A percentile compares a stretch with the other conserved stretches of the same genome.
Conservation (phyloP, 768 basidiomycete genomes). For the Tulasnella sp. region DNA sequence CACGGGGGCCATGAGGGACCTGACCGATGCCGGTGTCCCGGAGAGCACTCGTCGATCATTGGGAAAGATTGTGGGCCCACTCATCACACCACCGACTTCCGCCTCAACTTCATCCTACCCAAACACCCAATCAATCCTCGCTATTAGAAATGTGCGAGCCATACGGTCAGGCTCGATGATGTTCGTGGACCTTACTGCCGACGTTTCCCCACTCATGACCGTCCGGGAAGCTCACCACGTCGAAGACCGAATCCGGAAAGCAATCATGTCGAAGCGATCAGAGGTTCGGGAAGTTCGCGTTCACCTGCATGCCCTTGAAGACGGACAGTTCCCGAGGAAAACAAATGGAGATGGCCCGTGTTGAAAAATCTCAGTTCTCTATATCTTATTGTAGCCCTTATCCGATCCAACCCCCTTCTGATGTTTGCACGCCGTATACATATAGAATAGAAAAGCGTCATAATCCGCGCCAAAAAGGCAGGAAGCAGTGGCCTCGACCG, state of each 20-base stretch:
- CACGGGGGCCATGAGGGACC: conserved; percentile 59
- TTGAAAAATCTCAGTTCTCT: neutral
- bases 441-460: neutral
- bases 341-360: neutral
- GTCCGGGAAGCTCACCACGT: conserved; percentile 47
- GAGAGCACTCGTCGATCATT: conserved; percentile 40
- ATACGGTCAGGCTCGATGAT: conserved; percentile 70
- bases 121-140: conserved; percentile 29
- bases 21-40: conserved; percentile 76
- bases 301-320: conserved; percentile 1
- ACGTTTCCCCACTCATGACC: conserved; percentile 48
- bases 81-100: conserved; percentile 29
- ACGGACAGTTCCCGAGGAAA: neutral
- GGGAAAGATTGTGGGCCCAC: conserved; percentile 43
- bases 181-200: conserved; percentile 69
- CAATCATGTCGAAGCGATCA: conserved; percentile 44
- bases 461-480: neutral
- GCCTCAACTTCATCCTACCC: conserved; percentile 10
- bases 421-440: neutral
- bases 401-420: neutral
- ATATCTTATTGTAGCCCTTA: neutral
- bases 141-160: conserved; percentile 47
- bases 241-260: conserved; percentile 47
- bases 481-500: neutral
- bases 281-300: conserved; percentile 57